Evolutionary conservation across 345 rosid species (phyloP).

Genomic region (Laguncularia racemosa): DNA sequence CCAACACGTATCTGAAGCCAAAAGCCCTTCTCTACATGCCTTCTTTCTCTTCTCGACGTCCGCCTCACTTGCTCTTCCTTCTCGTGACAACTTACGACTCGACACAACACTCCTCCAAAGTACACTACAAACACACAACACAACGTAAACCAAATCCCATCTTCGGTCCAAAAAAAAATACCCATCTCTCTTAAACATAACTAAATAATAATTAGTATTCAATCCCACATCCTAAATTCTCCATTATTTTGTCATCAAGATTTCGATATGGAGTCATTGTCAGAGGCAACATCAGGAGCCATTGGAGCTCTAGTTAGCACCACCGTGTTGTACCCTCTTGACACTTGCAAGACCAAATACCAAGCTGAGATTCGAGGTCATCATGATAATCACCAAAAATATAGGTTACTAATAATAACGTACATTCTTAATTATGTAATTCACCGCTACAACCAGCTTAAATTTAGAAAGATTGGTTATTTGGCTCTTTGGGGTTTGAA

Average conservation of each 20-base stretch:
- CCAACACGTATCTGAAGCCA: not conserved
- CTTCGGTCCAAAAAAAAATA: no score
- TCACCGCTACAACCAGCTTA: no score
- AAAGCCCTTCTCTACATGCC: no score
- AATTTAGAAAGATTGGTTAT: no score
- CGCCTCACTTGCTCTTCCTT: not conserved
- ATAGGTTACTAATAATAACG: constrained; percentile 32
- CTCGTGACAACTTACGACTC: no score
- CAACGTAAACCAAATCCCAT: no score
- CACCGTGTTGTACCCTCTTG: constrained; percentile 75
- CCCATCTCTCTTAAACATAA: no score
- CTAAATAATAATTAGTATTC: not conserved
- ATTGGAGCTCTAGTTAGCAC: constrained; percentile 71
- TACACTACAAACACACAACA: no score
- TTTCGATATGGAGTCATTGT: constrained; percentile 51
- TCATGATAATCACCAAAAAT: constrained; percentile 38
- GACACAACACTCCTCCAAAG: no score
- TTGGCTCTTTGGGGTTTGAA: not conserved
- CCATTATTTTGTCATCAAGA: constrained; percentile 23
- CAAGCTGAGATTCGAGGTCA: constrained; percentile 71
- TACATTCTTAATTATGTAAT: not conserved
- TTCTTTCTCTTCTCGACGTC: not conserved
- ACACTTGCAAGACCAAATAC: constrained; percentile 77
- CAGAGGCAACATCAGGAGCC: constrained; percentile 84
- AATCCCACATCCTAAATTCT: not conserved